Evolutionary conservation across 495 filamentous ascomycete species (phyloP), one percentile per base, ranked within the genome.

Genomic region (Amniculicola lignicola): DNA sequence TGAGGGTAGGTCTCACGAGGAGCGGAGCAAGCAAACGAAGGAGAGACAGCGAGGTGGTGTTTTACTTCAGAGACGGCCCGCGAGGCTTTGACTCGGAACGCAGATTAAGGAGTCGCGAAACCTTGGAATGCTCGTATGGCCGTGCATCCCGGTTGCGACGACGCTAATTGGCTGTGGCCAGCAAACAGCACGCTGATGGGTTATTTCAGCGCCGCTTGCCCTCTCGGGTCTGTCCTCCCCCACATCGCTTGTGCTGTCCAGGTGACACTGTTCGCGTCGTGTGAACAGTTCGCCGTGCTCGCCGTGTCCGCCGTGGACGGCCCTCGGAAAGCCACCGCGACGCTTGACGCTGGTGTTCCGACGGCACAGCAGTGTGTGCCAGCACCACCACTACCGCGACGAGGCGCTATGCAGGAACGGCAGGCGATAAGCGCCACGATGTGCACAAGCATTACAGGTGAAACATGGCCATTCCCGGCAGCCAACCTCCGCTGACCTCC

Each of bases 61-160:
- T 59, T 61, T 61, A 43, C 18, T n/a, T 33, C 29, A 7, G 23
- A 25, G 35, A 19, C 39, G 15, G 25, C 9, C 10, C 12, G 15
- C 10, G 16, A 45, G 47, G 39, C 37, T 18, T n/a, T 37, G 44
- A 2, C 15, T 25, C n/a, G 14, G 28, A 40, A 6, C 37, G 36
- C 39, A 55, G 58, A 61, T 61, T 61, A 55, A 61, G 58, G 58
- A 61, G 55, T 51, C 19, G 51, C 27, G 22, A 14, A n/a, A n/a
- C n/a, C n/a, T n/a, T n/a, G n/a, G n/a, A 51, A 37, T 15, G 37
- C 7, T 12, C 6, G 38, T 36, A n/a, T 39, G 54, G 21, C 46
- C 36, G 45, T 33, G 54, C 46, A 27, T 2, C 14, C 1, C 24
- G 15, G 16, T 31, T 21, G 24, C 23, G 11, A 37, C 46, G 3